Base-by-base conservation (phyloP, 225 moss, liverwort and hornwort species). In the Marchantia paleacea region DNA sequence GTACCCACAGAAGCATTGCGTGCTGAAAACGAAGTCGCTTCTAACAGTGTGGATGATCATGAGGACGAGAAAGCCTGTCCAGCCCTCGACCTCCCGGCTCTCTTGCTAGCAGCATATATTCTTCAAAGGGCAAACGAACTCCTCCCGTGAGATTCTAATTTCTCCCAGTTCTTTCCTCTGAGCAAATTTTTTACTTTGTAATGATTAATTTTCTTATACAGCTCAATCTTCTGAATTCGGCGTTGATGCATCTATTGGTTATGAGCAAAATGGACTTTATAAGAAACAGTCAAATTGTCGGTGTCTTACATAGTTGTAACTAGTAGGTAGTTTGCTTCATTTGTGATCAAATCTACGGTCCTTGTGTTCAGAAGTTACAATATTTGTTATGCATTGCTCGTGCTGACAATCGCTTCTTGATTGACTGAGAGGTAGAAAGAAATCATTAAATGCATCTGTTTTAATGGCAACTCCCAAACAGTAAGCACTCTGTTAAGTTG, bases 51-150 rank as follows among this genome's bases (percentile, higher is more conserved):
- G 53, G 82, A 84, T 57, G 79, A 50, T 20, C 64, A 78, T 52
- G 84, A 61, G 78, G 68, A 57, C 49, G 90, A 86, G 26, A 72
- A 77, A 52, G 75, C 77, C 68, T 85, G 84, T 55, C 86, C 86
- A 78, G 60, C 89, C 77, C 81, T 99, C 70, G 97, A 99, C 82
- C 89, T 99, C 73, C 97, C 97, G 69, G 95, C 91, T 69, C 91
- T 99, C 51, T 70, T 91, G 89, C 79, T 92, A 75, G 93, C 97
- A 61, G 95, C 97, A 54, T 91, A 90, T 83, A 86, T 94, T 60
- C 87, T 99, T 78, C 97, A 99, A 80, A 87, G 89, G 16, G 87
- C 95, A 54, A 80, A 89, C 76, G 85, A 85, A 75, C 92, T 99
- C 60, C 87, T 99, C 26, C 84, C 85, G 95, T 99, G 85, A 81